Percentiles rank a stretch among this genome's conserved stretches.
Evolutionary conservation across 495 filamentous ascomycete genomes (phyloP).

Genomic region (Cercophora samala): DNA sequence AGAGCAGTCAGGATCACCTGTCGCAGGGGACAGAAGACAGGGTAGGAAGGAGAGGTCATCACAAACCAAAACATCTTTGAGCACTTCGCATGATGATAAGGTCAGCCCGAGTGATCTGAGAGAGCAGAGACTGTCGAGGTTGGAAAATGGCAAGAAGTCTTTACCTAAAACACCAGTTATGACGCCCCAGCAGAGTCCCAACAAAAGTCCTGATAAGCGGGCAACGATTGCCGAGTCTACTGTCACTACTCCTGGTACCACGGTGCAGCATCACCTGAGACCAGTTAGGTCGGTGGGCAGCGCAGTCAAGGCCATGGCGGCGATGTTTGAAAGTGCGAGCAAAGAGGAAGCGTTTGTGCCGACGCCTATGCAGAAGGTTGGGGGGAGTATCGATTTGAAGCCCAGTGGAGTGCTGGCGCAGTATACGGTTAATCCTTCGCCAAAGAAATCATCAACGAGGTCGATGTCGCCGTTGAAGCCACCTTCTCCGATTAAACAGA

Average conservation of each 20-base stretch:
- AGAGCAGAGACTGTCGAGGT: neutral
- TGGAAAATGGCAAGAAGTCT: neutral
- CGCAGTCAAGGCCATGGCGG: slow-evolving; percentile 45
- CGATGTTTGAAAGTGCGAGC: slow-evolving; percentile 39
- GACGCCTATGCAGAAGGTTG: slow-evolving; percentile 5
- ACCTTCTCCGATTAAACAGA: neutral
- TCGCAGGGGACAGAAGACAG: neutral
- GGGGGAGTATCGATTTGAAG: slow-evolving; percentile 11
- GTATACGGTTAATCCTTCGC: slow-evolving; percentile 30
- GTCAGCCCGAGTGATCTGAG: neutral
- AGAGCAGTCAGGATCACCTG: neutral
- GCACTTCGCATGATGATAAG: slow-evolving; percentile 2
- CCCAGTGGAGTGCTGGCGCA: slow-evolving; percentile 27
- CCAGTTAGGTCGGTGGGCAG: slow-evolving; percentile 19
- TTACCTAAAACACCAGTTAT: neutral
- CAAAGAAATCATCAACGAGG: slow-evolving; percentile 11
- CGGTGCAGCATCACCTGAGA: slow-evolving; percentile 10
- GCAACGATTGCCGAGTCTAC: neutral
- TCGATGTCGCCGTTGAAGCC: neutral
- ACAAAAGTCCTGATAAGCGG: neutral
- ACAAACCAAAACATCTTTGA: neutral
- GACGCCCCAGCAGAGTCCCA: neutral
- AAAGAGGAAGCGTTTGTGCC: slow-evolving; percentile 15
- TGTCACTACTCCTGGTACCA: slow-evolving; percentile 1
- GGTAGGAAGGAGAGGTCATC: neutral